Conservation (phyloP, 352 stramenopile species). For the Thalassiosira hispida region DNA sequence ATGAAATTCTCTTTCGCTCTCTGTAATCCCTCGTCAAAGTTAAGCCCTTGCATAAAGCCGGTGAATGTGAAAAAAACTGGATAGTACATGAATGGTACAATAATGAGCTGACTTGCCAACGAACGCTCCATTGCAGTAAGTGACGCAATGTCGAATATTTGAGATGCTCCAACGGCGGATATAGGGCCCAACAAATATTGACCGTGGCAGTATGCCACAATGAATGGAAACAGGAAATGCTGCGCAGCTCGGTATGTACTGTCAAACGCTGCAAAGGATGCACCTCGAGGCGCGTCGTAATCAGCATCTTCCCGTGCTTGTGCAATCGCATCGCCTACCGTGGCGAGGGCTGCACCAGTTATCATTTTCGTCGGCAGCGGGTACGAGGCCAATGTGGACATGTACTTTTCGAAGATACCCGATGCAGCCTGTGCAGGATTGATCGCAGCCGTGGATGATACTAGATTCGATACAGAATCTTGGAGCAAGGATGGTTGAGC, state of each 20-base stretch:
- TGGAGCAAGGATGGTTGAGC: background rate
- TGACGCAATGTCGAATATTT: slow-evolving; percentile 31
- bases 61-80: slow-evolving; percentile 73
- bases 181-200: slow-evolving; percentile 49
- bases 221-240: slow-evolving; percentile 64
- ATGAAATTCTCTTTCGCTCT: slow-evolving; percentile 71
- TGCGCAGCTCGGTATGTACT: slow-evolving; percentile 66
- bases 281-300: slow-evolving; percentile 54
- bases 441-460: background rate
- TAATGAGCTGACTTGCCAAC: slow-evolving; percentile 67
- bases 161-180: slow-evolving; percentile 7
- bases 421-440: background rate
- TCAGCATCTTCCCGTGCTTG: slow-evolving; percentile 48
- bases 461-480: background rate
- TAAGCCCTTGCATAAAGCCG: slow-evolving; percentile 60
- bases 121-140: slow-evolving; percentile 65
- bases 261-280: slow-evolving; percentile 73
- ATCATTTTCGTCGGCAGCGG: slow-evolving; percentile 75
- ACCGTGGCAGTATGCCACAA: slow-evolving; percentile 61
- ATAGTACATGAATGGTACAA: slow-evolving; percentile 79
- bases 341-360: slow-evolving; percentile 61
- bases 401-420: background rate
- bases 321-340: slow-evolving; percentile 67
- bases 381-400: slow-evolving; percentile 2
- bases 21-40: slow-evolving; percentile 34